Percentiles rank a stretch among this genome's conserved stretches.
These are phyloP conservation scores for Yamadazyma epiphylla DNA, from an alignment of 1,139 yeast genomes.

Conservation along the genomic window DNA sequence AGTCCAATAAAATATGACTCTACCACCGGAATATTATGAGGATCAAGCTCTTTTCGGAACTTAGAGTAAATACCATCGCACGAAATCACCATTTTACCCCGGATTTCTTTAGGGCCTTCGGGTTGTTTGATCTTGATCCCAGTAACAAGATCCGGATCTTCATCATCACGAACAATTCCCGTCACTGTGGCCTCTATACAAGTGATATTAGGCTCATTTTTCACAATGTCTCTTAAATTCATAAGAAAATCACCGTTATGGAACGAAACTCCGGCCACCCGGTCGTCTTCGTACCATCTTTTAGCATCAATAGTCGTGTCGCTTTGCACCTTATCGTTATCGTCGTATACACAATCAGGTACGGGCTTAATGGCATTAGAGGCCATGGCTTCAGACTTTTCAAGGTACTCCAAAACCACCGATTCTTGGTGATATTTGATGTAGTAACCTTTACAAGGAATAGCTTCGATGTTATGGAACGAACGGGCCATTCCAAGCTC, in stretches of 20 bases:
- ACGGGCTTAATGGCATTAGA: slow-evolving; percentile 48
- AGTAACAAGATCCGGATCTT: slow-evolving; percentile 47
- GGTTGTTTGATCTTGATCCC: slow-evolving; percentile 58
- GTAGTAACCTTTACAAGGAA: slow-evolving; percentile 75
- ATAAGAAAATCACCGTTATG: slow-evolving; percentile 87
- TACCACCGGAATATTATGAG: slow-evolving; percentile 57
- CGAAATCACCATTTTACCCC: slow-evolving; percentile 65
- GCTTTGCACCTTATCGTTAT: slow-evolving; percentile 48
- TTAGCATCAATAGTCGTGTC: slow-evolving; percentile 47
- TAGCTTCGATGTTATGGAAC: slow-evolving; percentile 78
- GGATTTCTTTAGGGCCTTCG: slow-evolving; percentile 26
- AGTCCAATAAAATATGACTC: slow-evolving; percentile 88
- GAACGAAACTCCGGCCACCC: slow-evolving; percentile 78
- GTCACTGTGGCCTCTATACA: slow-evolving; percentile 80
- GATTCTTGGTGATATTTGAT: slow-evolving; percentile 59
- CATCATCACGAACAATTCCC: slow-evolving; percentile 49
- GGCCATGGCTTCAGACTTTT: slow-evolving; percentile 44
- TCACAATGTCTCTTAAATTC: slow-evolving; percentile 73
- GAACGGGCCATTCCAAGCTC: slow-evolving; percentile 81
- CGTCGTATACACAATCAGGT: slow-evolving; percentile 49
- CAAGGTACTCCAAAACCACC: slow-evolving; percentile 68
- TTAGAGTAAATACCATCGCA: slow-evolving; percentile 96
- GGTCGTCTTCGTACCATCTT: slow-evolving; percentile 59
- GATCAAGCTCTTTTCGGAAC: slow-evolving; percentile 70
- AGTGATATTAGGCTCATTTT: slow-evolving; percentile 65